Evolutionary conservation across 192 early-diverging fungal species (phyloP), one percentile per base, ranked within the genome.

Genomic region (Dispira parvispora): DNA sequence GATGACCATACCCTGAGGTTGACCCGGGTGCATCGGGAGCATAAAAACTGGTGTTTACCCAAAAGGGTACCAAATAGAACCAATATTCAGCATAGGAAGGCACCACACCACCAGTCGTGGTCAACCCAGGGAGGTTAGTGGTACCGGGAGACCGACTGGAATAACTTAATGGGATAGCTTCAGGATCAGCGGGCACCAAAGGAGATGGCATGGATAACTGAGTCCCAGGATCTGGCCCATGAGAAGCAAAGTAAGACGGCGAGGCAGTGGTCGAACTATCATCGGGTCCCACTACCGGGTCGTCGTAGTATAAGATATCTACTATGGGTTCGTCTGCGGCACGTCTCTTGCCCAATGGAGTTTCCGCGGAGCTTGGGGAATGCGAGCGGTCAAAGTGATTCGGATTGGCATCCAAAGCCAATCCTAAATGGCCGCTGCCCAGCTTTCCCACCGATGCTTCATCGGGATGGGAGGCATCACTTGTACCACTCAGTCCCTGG

Each of bases 21-120:
- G 18, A 3, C 47, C 21, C 47, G 47, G 47, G 18, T 50, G 3
- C 47, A 21, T 55, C n/a, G 63, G 72, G 69, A 65, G 69, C 74
- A 74, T 89, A 95, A 65, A 93, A 98, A 62, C 87, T 91, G 63
- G 84, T 84, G 65, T 95, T 91, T 20, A 96, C 78, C 94, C 94
- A 98, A 66, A 88, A 81, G 0, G 94, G 91, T 54, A 92, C 83
- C 64, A 80, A 44, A 14, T 62, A 43, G n/a, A 63, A 55, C 38
- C 49, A 44, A 23, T 56, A 52, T 42, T 66, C 65, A 52, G 74
- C 74, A 49, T 80, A 73, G 47, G 52, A 64, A 60, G 32, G 32
- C 32, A 38, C 32, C 6, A 6, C 32, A 4, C 32, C 32, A 38
- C 32, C 32, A 38, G 3, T 38, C 32, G 32, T 38, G 32, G 32